These are phyloP conservation scores for Patellifolia procumbens DNA, from an alignment of 179 eudicot genomes.

Conservation along the genomic window DNA sequence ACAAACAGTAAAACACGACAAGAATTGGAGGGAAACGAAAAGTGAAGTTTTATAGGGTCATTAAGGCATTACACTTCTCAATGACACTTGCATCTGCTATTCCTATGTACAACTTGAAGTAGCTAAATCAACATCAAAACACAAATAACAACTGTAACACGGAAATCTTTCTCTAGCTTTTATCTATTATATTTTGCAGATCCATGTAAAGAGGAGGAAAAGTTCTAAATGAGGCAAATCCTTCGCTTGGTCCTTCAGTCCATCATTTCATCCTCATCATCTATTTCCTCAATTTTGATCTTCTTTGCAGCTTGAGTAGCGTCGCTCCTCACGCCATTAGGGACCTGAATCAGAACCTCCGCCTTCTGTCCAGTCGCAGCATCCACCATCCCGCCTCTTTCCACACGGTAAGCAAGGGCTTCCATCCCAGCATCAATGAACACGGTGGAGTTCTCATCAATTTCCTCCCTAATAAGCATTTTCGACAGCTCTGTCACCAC, in stretches of 20 bases:
- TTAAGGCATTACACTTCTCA: too few species aligned
- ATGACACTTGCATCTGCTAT: too few species aligned
- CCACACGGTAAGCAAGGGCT: constrained; percentile 60
- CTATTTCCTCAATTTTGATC: constrained; percentile 36
- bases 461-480: constrained; percentile 77
- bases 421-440: constrained; percentile 63
- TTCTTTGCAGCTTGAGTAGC: constrained; percentile 40
- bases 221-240: background rate
- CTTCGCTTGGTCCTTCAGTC: constrained; percentile 9
- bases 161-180: background rate
- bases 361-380: constrained; percentile 74
- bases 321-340: constrained; percentile 42
- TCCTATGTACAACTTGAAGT: too few species aligned
- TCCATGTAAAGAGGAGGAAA: background rate
- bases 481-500: constrained; percentile 88
- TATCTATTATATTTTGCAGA: too few species aligned
- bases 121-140: too few species aligned
- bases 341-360: constrained; percentile 68
- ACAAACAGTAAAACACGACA: too few species aligned
- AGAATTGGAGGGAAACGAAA: too few species aligned
- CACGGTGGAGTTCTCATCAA: constrained; percentile 88
- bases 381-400: constrained; percentile 87
- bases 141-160: background rate
- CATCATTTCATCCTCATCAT: constrained; percentile 34
- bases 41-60: too few species aligned